Evolutionary conservation across 768 basidiomycete genomes (phyloP), one percentile per base, ranked within the genome.

Genomic region (Imleria badia): DNA sequence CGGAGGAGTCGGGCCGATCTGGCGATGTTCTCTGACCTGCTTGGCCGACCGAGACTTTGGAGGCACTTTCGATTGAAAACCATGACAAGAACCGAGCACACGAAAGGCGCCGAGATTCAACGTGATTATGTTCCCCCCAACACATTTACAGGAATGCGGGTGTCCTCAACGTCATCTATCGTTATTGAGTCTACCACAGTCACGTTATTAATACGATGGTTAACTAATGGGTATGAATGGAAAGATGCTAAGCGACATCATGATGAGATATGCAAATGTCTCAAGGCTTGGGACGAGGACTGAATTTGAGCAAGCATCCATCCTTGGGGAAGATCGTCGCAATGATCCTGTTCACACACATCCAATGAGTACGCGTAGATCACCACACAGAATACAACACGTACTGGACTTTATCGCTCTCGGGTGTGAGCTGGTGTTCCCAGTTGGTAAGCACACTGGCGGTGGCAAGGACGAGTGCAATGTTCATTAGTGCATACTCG

Each of bases 241-340:
- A 39, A 12, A 40, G 13, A 47, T 15, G 45, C 23, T 26, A 45
- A 45, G 31, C 14, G 13, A 47, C 14, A 33, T 40, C 23, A 42
- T 20, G 12, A 30, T 30, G 38, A 9, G 7, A 43, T 6, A 4
- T 9, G 12, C 22, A 22, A 34, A 36, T n/a, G 26, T 9, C 34
- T 54, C 31, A 66, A 9, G 66, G 67, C 47, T 51, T 69, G 22
- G 71, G 54, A 48, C 87, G 83, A 30, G 91, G 87, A 3, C 81
- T 78, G 62, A 96, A 81, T 66, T 85, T 90, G 58, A 98, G 79
- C 54, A 82, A 73, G 63, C 93, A 92, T 40, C 91, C 92, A 65
- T 98, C 95, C 71, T 91, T 87, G 12, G 97, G 97, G 84, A 99
- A 99, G 40, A 98, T 73, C 20, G 94, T 97, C n/a, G 95, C 91